phyloP scores from a whole-genome alignment of 2,329 filamentous ascomycete genomes.

The Verticillium longisporum region DNA sequence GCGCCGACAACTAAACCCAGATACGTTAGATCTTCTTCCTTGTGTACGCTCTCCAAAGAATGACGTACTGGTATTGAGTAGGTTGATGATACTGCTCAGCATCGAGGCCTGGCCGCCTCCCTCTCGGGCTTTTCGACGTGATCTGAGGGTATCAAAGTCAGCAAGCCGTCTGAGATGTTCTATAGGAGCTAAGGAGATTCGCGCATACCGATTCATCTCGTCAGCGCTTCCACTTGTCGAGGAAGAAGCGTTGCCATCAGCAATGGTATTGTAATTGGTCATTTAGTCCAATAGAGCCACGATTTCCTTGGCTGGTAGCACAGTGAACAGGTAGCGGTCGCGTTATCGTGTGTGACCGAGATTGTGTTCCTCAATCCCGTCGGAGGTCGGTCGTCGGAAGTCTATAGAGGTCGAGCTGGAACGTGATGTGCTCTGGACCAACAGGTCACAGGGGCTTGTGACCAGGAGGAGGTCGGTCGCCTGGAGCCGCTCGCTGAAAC shows the following conservation, averaged over 20 bases:
- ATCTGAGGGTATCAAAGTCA: constrained; percentile 25
- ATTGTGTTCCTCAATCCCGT: neutral
- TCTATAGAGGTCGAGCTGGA: neutral
- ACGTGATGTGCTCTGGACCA: constrained; percentile 1
- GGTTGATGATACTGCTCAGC: constrained; percentile 86
- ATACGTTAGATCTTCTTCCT: neutral
- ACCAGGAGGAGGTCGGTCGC: constrained; percentile 1
- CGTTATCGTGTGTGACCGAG: neutral
- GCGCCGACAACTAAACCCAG: constrained; percentile 70
- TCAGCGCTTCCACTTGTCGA: constrained; percentile 11
- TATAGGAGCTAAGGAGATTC: neutral
- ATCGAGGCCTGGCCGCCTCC: constrained; percentile 78
- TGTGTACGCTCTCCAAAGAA: neutral
- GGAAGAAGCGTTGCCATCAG: constrained; percentile 33
- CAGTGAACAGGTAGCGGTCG: neutral
- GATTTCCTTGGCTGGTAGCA: neutral
- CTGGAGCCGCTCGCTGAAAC: neutral
- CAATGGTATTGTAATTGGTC: constrained; percentile 48
- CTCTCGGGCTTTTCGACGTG: constrained; percentile 57
- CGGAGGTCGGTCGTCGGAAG: neutral
- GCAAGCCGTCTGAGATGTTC: neutral
- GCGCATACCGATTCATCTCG: constrained; percentile 11
- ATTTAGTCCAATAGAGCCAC: constrained; percentile 23
- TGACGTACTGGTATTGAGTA: constrained; percentile 84
- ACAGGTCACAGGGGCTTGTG: constrained; percentile 1